Conservation (phyloP, 2,329 filamentous ascomycete species). For the Metarhizium anisopliae region DNA sequence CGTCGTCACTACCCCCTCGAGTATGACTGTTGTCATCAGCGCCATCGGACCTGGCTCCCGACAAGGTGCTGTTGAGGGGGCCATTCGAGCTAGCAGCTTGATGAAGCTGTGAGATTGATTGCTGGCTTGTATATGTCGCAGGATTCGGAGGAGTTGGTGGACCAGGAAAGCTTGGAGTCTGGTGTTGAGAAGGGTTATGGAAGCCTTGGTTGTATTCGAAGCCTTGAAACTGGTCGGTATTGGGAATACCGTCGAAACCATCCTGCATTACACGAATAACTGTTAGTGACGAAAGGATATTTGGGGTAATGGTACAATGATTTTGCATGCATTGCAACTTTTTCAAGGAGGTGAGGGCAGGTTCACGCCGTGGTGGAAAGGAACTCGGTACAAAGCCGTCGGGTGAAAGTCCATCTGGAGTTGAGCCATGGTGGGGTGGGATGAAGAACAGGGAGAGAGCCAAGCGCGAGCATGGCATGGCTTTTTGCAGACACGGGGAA, state of each 20-base stretch:
- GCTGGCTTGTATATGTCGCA: slow-evolving; percentile 18
- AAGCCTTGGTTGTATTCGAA: slow-evolving; percentile 35
- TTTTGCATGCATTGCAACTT: not conserved
- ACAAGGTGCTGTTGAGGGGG: slow-evolving; percentile 11
- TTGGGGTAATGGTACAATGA: not conserved
- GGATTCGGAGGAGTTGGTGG: slow-evolving; percentile 45
- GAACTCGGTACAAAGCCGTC: not conserved
- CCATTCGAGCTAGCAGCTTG: slow-evolving; percentile 14
- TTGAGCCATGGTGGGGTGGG: no score
- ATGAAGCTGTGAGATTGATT: slow-evolving; percentile 17
- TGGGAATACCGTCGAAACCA: slow-evolving; percentile 34
- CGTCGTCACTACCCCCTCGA: slow-evolving; percentile 43
- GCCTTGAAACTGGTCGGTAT: slow-evolving; percentile 37
- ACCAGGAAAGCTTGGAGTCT: slow-evolving; percentile 25
- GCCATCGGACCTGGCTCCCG: slow-evolving; percentile 27
- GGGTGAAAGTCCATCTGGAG: no score
- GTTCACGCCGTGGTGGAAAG: no score
- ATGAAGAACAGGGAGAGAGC: not conserved
- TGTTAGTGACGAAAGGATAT: not conserved
- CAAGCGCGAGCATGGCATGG: not conserved
- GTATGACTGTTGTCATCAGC: slow-evolving; percentile 25
- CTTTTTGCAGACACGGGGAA: not conserved
- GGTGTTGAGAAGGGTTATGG: slow-evolving; percentile 22
- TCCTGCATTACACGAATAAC: slow-evolving; percentile 28
- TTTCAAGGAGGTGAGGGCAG: not conserved